Base-by-base conservation (phyloP, 345 rosid species). In the Draba incana region DNA sequence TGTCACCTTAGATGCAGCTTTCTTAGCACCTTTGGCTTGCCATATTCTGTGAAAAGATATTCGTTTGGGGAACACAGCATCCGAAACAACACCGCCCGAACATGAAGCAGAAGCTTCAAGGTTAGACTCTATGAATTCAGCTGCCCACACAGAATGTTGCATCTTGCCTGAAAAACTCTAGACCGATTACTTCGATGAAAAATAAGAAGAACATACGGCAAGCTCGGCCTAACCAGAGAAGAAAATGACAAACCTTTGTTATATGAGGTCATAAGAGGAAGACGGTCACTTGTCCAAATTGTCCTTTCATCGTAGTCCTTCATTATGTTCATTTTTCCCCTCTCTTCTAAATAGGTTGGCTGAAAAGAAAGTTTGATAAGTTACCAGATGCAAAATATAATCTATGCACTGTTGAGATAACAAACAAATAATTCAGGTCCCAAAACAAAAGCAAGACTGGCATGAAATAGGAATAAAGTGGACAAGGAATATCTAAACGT, bases 91-190 rank as follows among this genome's bases (percentile, higher is more conserved):
- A 60, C 85, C 77, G 41, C 63, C 68, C 47, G 72, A 68, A 77
- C 81, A 68, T 57, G 70, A 50, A 46, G 72, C 67, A 69, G 64
- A 80, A 67, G 73, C 85, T 77, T 85, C 92, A 57, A 61, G 75
- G 69, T 71, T 84, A 24, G 89, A 81, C 75, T 83, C 82, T 72
- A 75, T 75, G 45, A 79, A 68, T 85, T 94, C 94, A 68, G 80
- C 87, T 61, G 81, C 87, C 97, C 97, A 94, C 70, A 94, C 78
- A 20, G 99, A 88, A 72, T 94, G 99, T 59, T 94, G 97, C 92
- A 86, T 81, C 85, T 88, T 87, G 72, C 90, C 99, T 94, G 86
- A 71, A 79, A 38, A 57, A 53, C 11, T 31, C 71, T 68, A 60
- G 68, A 72, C 57, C 53, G 27, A 64, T 64, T 50, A 42, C 10